Evolutionary conservation across 1,139 yeast species (phyloP).

Genomic region (Scheffersomyces quercinus): DNA sequence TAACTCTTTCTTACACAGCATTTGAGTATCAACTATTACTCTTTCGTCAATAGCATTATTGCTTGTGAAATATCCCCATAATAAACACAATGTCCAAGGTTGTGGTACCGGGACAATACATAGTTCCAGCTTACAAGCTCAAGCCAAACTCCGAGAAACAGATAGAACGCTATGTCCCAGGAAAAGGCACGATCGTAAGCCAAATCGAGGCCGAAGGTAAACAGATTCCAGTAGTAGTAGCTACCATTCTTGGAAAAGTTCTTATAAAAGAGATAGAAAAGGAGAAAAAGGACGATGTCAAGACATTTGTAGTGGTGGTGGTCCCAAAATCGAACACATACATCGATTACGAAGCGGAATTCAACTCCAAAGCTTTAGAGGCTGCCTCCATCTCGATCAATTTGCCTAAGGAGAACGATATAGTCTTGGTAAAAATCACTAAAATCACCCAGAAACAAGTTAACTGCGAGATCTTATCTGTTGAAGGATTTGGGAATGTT

Average conservation of each 20-base stretch:
- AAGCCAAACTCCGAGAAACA: conserved; percentile 17
- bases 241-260: conserved; percentile 69
- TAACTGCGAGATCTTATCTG: conserved; percentile 77
- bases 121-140: conserved; percentile 37
- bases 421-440: conserved; percentile 76
- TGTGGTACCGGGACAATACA: conserved; percentile 78
- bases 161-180: conserved; percentile 30
- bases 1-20: too few relatives aligned
- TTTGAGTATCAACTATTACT: too few relatives aligned
- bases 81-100: conserved; percentile 3
- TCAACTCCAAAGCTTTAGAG: conserved; percentile 15
- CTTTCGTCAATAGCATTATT: too few relatives aligned
- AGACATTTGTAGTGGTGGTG: conserved; percentile 31
- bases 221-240: conserved; percentile 52
- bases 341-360: conserved; percentile 29
- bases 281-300: conserved; percentile 14
- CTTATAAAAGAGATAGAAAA: conserved; percentile 24
- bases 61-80: not conserved
- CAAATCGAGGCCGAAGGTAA: conserved; percentile 25
- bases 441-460: conserved; percentile 72
- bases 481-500: conserved; percentile 65
- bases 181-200: conserved; percentile 40
- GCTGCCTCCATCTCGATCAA: conserved; percentile 37
- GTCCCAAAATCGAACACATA: conserved; percentile 32
- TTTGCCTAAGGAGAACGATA: conserved; percentile 82